A percentile compares a stretch with the other conserved stretches of the same genome.
Evolutionary conservation across 305 asterid species (phyloP).

Genomic region (Fraxinus albicans): DNA sequence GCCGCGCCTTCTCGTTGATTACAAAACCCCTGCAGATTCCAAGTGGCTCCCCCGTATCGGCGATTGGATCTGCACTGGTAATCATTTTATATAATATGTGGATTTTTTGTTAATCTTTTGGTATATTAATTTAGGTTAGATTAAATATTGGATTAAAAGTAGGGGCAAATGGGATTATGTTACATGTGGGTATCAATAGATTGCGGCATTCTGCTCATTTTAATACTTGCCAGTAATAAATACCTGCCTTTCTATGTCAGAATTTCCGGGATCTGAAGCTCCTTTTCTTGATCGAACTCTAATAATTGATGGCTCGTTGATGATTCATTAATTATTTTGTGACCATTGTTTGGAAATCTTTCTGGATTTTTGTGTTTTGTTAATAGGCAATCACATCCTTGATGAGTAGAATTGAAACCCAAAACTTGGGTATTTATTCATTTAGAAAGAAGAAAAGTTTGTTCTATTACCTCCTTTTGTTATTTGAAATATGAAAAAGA

Average conservation of each 20-base stretch:
- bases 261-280: neutral
- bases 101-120: neutral
- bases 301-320: neutral
- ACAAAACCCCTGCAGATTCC: constrained; percentile 72
- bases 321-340: neutral
- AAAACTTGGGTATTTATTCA: neutral
- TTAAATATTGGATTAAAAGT: neutral
- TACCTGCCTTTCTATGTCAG: neutral
- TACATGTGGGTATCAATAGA: neutral
- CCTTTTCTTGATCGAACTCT: neutral
- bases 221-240: neutral
- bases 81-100: neutral
- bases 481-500: neutral
- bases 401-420: neutral
- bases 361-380: neutral
- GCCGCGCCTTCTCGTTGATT: constrained; percentile 82
- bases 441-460: neutral
- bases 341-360: neutral
- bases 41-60: constrained; percentile 94
- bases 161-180: neutral
- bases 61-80: constrained; percentile 94
- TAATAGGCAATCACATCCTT: neutral
- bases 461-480: neutral
- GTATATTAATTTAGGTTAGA: neutral
- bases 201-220: neutral